Conservation (phyloP, 108 stramenopile species). For the Fragilariopsis cylindrus region DNA sequence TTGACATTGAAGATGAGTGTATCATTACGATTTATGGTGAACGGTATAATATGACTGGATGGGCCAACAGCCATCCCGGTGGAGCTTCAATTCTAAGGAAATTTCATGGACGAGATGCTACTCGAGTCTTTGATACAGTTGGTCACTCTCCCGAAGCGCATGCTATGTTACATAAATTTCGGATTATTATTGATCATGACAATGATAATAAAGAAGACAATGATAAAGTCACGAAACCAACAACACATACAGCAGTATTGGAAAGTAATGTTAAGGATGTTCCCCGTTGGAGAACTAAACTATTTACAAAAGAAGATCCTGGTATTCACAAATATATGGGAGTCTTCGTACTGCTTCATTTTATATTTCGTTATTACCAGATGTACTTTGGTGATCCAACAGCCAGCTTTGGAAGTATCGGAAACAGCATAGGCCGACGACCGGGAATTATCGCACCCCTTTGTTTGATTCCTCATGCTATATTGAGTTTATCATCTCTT, state of each 20-base stretch:
- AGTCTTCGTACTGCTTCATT: constrained; percentile 54
- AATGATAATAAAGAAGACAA: constrained; percentile 5
- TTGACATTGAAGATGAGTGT: constrained; percentile 24
- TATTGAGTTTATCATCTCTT: constrained; percentile 51
- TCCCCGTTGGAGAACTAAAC: constrained; percentile 32
- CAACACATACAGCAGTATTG: background rate
- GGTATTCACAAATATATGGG: constrained; percentile 66
- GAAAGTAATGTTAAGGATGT: background rate
- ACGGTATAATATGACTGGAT: constrained; percentile 51
- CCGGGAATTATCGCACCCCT: constrained; percentile 1
- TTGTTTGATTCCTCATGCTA: constrained; percentile 55
- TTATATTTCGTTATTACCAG: constrained; percentile 47
- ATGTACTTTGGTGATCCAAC: constrained; percentile 55
- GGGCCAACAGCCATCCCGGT: constrained; percentile 70
- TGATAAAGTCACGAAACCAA: background rate
- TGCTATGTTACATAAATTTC: constrained; percentile 52
- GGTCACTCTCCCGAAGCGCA: constrained; percentile 54
- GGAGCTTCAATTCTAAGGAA: constrained; percentile 49
- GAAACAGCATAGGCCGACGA: background rate
- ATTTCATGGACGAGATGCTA: constrained; percentile 61
- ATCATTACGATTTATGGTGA: constrained; percentile 40
- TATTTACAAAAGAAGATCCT: constrained; percentile 70
- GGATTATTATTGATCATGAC: constrained; percentile 4
- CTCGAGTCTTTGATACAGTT: constrained; percentile 55
- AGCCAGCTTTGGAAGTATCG: constrained; percentile 46